A percentile compares a stretch with the other conserved stretches of the same genome.
These are phyloP conservation scores for Capsicum baccatum DNA, from an alignment of 257 asterid species.

Conservation along the genomic window DNA sequence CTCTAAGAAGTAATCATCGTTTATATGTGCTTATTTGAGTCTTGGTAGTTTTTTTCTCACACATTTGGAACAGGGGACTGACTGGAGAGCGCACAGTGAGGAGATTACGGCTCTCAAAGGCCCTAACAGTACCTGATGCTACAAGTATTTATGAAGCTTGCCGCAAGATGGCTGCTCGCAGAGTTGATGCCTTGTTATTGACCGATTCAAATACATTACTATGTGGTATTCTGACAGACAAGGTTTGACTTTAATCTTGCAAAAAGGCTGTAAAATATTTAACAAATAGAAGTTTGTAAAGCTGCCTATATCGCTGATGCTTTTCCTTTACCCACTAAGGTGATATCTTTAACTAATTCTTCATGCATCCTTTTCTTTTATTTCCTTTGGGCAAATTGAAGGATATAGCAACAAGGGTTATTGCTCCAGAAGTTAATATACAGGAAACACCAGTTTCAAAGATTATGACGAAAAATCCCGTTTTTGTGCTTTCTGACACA, in stretches of 20 bases:
- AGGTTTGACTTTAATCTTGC: constrained; percentile 51
- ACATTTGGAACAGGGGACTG: constrained; percentile 60
- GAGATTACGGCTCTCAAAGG: constrained; percentile 84
- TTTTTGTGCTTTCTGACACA: constrained; percentile 96
- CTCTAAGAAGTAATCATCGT: background rate
- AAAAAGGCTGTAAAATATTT: background rate
- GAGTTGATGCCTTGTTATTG: constrained; percentile 87
- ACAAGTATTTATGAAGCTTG: constrained; percentile 86
- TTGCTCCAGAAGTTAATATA: constrained; percentile 76
- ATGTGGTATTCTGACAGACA: constrained; percentile 96
- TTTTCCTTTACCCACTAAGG: background rate
- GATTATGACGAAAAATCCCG: constrained; percentile 96
- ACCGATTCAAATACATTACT: constrained; percentile 92
- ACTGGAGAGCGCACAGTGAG: constrained; percentile 95
- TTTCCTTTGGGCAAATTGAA: constrained; percentile 37
- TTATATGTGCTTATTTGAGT: background rate
- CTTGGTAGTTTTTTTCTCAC: background rate
- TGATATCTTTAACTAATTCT: background rate
- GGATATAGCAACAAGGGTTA: constrained; percentile 90
- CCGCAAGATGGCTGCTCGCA: constrained; percentile 88
- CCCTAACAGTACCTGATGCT: constrained; percentile 85
- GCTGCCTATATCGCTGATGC: background rate
- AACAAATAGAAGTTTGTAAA: background rate
- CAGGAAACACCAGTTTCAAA: constrained; percentile 89
- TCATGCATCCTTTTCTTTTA: constrained; percentile 7